Percentiles rank a stretch among this genome's conserved stretches.
phyloP scores from a whole-genome alignment of 1,284 basidiomycete species.

The Apiotrichum porosum region DNA sequence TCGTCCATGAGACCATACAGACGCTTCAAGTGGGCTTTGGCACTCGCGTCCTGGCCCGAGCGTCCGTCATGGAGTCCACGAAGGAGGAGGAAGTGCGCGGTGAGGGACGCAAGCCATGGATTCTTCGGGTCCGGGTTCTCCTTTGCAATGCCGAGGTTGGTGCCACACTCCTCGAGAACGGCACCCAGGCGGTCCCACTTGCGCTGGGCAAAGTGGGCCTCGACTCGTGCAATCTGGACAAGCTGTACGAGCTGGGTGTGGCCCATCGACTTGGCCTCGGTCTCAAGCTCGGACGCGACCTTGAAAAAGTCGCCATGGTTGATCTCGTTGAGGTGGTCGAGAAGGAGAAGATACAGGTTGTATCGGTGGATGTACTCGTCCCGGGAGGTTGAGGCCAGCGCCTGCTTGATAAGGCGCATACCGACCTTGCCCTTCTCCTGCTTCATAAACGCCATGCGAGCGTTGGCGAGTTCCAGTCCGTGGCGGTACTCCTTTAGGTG shows the following conservation, averaged over 20 bases:
- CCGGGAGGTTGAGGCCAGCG: conserved; percentile 15
- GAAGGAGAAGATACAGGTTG: conserved; percentile 24
- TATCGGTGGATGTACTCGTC: conserved; percentile 26
- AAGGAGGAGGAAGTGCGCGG: conserved; percentile 28
- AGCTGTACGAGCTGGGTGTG: conserved; percentile 27
- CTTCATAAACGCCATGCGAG: conserved; percentile 24
- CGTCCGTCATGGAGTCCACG: conserved; percentile 33
- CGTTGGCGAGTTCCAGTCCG: conserved; percentile 26
- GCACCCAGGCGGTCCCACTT: conserved; percentile 31
- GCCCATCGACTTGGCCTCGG: conserved; percentile 13
- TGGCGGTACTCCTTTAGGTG: conserved; percentile 19
- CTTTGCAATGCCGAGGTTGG: not conserved
- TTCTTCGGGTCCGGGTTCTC: not conserved
- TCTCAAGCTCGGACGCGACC: conserved; percentile 22
- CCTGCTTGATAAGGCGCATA: conserved; percentile 24
- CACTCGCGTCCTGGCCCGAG: conserved; percentile 22
- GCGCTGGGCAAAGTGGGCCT: conserved; percentile 26
- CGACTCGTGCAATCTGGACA: conserved; percentile 21
- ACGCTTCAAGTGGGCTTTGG: conserved; percentile 21
- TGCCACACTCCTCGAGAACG: conserved; percentile 8
- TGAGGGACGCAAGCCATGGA: not conserved
- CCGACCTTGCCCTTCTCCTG: conserved; percentile 24
- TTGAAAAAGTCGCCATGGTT: conserved; percentile 21
- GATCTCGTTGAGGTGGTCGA: conserved; percentile 19
- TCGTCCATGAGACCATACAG: conserved; percentile 34